Evolutionary conservation across 257 asterid species (phyloP).

Genomic region (Coffea canephora): DNA sequence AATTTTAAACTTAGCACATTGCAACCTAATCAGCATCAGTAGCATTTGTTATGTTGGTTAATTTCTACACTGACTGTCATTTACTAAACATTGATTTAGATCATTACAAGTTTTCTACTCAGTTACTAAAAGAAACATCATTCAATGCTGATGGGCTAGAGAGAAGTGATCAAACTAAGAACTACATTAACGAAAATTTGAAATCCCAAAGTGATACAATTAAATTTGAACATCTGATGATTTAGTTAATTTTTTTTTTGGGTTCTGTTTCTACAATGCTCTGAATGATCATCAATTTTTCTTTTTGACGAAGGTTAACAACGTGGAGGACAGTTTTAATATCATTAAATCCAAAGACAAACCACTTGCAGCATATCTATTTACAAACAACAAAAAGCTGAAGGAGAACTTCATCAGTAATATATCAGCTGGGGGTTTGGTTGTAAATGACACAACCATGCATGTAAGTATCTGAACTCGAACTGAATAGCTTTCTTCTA

Average conservation of each 20-base stretch:
- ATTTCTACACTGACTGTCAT: not conserved
- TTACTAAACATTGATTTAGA: not conserved
- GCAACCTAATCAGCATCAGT: not conserved
- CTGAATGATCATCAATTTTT: slow-evolving; percentile 13
- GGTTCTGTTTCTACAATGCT: slow-evolving; percentile 9
- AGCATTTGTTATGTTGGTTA: not conserved
- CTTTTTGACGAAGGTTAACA: slow-evolving; percentile 51
- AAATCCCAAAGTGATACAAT: not conserved
- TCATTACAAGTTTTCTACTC: not conserved
- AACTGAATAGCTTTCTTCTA: slow-evolving; percentile 3
- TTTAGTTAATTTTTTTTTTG: not conserved
- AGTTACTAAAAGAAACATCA: not conserved
- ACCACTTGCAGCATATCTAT: slow-evolving; percentile 91
- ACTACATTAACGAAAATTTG: not conserved
- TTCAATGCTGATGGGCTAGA: not conserved
- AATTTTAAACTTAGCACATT: not conserved
- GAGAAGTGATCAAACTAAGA: not conserved
- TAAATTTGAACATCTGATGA: not conserved
- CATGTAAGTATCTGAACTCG: slow-evolving; percentile 49
- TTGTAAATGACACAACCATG: slow-evolving; percentile 60
- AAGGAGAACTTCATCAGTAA: slow-evolving; percentile 55
- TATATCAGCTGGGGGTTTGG: slow-evolving; percentile 75
- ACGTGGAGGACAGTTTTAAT: slow-evolving; percentile 56
- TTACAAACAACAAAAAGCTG: slow-evolving; percentile 72
- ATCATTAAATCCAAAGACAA: slow-evolving; percentile 64